Evolutionary conservation across 345 rosid species (phyloP), one percentile per base, ranked within the genome.

Genomic region (Iberis pinnata): DNA sequence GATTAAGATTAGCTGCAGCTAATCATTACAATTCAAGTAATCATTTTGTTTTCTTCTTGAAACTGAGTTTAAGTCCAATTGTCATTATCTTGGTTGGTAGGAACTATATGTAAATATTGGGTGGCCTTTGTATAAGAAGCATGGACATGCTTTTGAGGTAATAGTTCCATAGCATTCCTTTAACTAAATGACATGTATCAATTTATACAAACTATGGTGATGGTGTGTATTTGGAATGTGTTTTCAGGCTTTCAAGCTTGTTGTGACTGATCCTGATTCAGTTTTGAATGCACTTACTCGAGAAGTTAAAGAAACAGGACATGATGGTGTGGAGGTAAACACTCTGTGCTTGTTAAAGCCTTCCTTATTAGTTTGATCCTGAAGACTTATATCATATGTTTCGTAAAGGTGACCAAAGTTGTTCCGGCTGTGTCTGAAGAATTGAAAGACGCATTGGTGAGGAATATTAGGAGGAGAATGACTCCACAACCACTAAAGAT

Each of bases 61-160:
- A n/a, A n/a, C n/a, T n/a, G n/a, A n/a, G n/a, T n/a, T n/a, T n/a
- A n/a, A n/a, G n/a, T n/a, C n/a, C n/a, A n/a, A n/a, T n/a, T n/a
- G n/a, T n/a, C n/a, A n/a, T n/a, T n/a, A n/a, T n/a, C n/a, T n/a
- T n/a, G n/a, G n/a, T n/a, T 41, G 38, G 14, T 81, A 88, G 97
- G 97, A 86, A 10, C 51, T 89, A 55, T 89, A 89, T 51, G 35
- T 86, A 41, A 62, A 86, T 56, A 78, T 86, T 19, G 87, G 89
- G 22, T 86, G 97, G 97, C 97, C 97, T 50, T 69, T 89, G 64
- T 89, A 86, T 67, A 73, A 83, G 68, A 89, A 78, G 64, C 80
- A 86, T 53, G 86, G 88, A 12, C 97, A 86, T 76, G 97, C 93
- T 43, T 89, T 86, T 73, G 97, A 89, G 89, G 97, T 89, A 65